These are phyloP conservation scores for Daldinia childiae DNA, from an alignment of 495 filamentous ascomycete genomes.

Conservation along the genomic window DNA sequence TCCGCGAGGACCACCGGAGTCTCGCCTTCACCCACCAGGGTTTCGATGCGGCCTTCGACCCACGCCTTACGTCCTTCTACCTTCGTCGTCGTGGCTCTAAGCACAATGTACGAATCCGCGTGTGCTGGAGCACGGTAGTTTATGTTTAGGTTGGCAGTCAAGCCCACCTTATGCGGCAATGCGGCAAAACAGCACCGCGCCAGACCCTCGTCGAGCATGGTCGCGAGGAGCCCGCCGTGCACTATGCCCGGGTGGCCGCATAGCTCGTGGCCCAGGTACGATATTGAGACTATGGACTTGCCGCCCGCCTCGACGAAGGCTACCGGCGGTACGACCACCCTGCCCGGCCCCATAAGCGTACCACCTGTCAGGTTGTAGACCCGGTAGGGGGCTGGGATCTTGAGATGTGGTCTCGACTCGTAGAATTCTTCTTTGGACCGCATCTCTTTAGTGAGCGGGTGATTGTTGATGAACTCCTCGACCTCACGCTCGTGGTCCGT, in stretches of 20 bases:
- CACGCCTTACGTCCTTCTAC: constrained; percentile 96
- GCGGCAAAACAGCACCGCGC: constrained; percentile 91
- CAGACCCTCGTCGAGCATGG: constrained; percentile 89
- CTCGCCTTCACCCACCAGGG: constrained; percentile 68
- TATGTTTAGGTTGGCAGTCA: constrained; percentile 91
- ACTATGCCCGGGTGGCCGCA: constrained; percentile 94
- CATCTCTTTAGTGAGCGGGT: constrained; percentile 74
- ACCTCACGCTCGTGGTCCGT: constrained; percentile 69
- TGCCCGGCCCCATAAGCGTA: constrained; percentile 76
- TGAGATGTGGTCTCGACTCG: constrained; percentile 87
- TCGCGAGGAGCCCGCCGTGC: constrained; percentile 91
- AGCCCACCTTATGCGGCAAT: constrained; percentile 85
- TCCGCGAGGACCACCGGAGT: constrained; percentile 75
- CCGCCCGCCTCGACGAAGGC: constrained; percentile 77
- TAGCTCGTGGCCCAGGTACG: constrained; percentile 81
- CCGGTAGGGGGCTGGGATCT: constrained; percentile 74
- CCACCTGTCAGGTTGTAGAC: constrained; percentile 83
- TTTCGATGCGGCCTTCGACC: constrained; percentile 92
- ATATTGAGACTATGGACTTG: constrained; percentile 75
- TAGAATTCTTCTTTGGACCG: constrained; percentile 71
- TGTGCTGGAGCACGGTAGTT: constrained; percentile 84
- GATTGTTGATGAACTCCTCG: constrained; percentile 76
- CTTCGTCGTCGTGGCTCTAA: constrained; percentile 83
- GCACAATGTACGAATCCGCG: constrained; percentile 79
- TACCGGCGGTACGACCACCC: constrained; percentile 83